Base-by-base conservation (phyloP, 2,329 filamentous ascomycete species). In the Apiospora malaysiana region DNA sequence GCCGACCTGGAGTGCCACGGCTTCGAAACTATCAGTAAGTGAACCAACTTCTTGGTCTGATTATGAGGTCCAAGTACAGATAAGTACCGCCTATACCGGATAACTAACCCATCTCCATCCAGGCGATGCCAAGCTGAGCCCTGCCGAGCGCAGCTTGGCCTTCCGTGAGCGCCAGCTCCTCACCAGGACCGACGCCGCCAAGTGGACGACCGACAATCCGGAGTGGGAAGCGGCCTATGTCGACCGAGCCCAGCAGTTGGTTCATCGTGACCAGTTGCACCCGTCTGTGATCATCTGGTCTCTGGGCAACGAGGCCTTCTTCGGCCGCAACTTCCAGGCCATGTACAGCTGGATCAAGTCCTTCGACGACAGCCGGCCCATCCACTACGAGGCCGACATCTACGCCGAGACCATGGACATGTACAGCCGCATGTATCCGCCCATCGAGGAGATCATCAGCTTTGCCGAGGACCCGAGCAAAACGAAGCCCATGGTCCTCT, bases 261-360 rank as follows among this genome's bases (percentile, higher is more conserved):
- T 92, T 1, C 84, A 87, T 73, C 85, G 91, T 65, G 89, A 92
- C 77, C 90, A 91, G 77, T 88, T 91, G 69, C 88, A 91, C 72
- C 82, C 90, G 1, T 89, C 85, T n/a, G 83, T 92, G 18, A 87
- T 92, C 47, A 85, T 92, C 63, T 92, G 91, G 91, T 90, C 88
- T 49, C 80, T 92, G 0, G 91, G 91, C 0, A 92, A 92, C 72
- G 90, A 92, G 76, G 87, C 89, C 0, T 92, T 91, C 79, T 92
- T 90, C 71, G 91, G 91, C 0, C 81, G 83, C 8, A 92, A 92
- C 73, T 88, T 90, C 72, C 82, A 82, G 47, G 86, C 87, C 14
- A 92, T 92, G 90, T 89, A 90, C 72, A 79, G 87, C 5, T 89
- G 84, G 79, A 87, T 89, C 75, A 89, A 88, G 72, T 76, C 79